Base-by-base conservation (phyloP, 208 protist species). In the Acanthamoeba healyi region DNA sequence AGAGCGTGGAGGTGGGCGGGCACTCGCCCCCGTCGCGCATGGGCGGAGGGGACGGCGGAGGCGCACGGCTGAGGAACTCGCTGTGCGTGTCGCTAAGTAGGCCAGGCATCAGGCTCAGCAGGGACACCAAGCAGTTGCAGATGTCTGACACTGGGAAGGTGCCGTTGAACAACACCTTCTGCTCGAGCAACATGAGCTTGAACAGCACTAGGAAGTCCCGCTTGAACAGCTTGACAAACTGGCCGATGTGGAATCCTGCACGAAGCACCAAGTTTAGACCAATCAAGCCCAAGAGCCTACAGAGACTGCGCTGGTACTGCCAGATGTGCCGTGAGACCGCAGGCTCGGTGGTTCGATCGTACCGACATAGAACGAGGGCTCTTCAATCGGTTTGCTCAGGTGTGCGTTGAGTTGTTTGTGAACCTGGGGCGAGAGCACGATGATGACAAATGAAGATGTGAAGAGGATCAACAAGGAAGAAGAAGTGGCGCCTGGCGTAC, bases 171-270 rank as follows among this genome's bases (percentile, higher is more conserved):
- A 91, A 24, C 32, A 91, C 84, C 58, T 72, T 63, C 24, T 72
- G 84, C 24, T 91, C 84, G 36, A 91, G 58, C 15, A 91, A 7
- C 46, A 91, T 14, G 15, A 91, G 84, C 84, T 91, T 91, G 84
- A 91, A 91, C 36, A 91, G 84, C 32, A 91, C 56, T 15, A 91
- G 29, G 26, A 91, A 70, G n/a, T 91, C 58, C 22, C 84, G 49
- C 38, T 91, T 63, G 58, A 91, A 91, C 32, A 51, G 19, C 36
- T 70, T 46, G 26, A 91, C 38, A 19, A 72, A 91, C 6, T 91
- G 84, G 46, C 58, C 58, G 9, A 91, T 14, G 58, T 70, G 7
- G 36, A 91, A 51, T 9, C 84, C 81, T 89, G 54, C 34, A 44
- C 6, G 74, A n/a, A 7, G 40, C 42, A 38, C 9, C 29, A 10